phyloP scores from a whole-genome alignment of 2,329 filamentous ascomycete genomes.

The Scytalidium sp. region DNA sequence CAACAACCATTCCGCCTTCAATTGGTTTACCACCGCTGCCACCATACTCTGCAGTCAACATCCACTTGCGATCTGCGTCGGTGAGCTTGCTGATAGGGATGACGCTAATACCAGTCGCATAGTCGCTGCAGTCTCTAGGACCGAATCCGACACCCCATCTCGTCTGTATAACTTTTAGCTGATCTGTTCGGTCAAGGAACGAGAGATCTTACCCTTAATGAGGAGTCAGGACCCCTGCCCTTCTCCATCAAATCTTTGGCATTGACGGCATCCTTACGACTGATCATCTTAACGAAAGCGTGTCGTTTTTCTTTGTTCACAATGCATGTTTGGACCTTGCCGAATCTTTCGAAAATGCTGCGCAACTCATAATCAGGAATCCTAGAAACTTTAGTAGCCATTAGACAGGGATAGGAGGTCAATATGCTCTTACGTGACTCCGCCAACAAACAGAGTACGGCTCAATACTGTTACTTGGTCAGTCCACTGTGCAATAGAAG shows the following conservation, averaged over 20 bases:
- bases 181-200: slow-evolving; percentile 1
- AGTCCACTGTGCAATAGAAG: slow-evolving; percentile 14
- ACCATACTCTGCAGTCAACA: slow-evolving; percentile 88
- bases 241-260: slow-evolving; percentile 89
- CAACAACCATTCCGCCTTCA: slow-evolving; percentile 80
- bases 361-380: slow-evolving; percentile 80
- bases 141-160: slow-evolving; percentile 98
- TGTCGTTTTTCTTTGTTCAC: slow-evolving; percentile 98
- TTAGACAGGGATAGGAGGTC: slow-evolving; percentile 2
- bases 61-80: slow-evolving; percentile 96
- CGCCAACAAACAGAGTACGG: slow-evolving; percentile 93
- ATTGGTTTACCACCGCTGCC: slow-evolving; percentile 84
- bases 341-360: slow-evolving; percentile 75
- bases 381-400: slow-evolving; percentile 38
- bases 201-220: slow-evolving; percentile 21
- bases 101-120: slow-evolving; percentile 84
- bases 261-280: slow-evolving; percentile 74
- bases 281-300: slow-evolving; percentile 98
- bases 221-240: slow-evolving; percentile 64
- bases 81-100: slow-evolving; percentile 93
- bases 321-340: slow-evolving; percentile 93
- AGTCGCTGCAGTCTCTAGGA: slow-evolving; percentile 95
- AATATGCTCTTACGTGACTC: slow-evolving; percentile 69
- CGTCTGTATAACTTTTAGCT: slow-evolving; percentile 55
- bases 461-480: slow-evolving; percentile 65